Conservation (phyloP, 176 grass and related monocot species). For the Miscanthus lutarioriparius region DNA sequence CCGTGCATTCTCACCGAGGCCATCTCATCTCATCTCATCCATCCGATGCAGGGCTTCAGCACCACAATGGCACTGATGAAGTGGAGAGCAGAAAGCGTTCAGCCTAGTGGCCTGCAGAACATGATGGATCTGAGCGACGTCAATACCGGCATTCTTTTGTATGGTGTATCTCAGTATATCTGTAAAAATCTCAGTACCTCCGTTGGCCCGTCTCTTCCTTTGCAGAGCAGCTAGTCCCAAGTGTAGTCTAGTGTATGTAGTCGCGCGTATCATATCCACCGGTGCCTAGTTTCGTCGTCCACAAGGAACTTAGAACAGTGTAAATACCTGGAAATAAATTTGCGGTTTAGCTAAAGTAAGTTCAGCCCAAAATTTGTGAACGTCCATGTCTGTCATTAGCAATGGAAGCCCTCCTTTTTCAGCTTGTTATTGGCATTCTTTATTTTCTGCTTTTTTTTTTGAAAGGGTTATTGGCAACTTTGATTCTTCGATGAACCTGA, state of each 20-base stretch:
- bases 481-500: not conserved
- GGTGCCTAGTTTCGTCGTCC: slow-evolving; percentile 11
- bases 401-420: not conserved
- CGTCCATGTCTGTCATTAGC: not conserved
- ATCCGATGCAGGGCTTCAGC: slow-evolving; percentile 35
- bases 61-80: slow-evolving; percentile 48
- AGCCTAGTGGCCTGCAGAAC: not conserved
- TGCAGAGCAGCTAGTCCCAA: slow-evolving; percentile 4
- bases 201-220: not conserved
- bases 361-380: not conserved
- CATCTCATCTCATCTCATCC: not conserved
- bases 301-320: slow-evolving; percentile 42
- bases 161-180: not conserved
- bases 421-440: not conserved
- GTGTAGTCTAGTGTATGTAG: slow-evolving; percentile 31
- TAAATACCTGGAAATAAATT: slow-evolving; percentile 54
- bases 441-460: not conserved
- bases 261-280: slow-evolving; percentile 27
- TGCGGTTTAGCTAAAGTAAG: slow-evolving; percentile 7
- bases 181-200: not conserved
- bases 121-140: not conserved
- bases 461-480: not conserved
- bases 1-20: not conserved
- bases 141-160: not conserved
- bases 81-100: not conserved